These are phyloP conservation scores for Synchytrium microbalum DNA, from an alignment of 371 early-diverging fungal genomes.

Conservation along the genomic window DNA sequence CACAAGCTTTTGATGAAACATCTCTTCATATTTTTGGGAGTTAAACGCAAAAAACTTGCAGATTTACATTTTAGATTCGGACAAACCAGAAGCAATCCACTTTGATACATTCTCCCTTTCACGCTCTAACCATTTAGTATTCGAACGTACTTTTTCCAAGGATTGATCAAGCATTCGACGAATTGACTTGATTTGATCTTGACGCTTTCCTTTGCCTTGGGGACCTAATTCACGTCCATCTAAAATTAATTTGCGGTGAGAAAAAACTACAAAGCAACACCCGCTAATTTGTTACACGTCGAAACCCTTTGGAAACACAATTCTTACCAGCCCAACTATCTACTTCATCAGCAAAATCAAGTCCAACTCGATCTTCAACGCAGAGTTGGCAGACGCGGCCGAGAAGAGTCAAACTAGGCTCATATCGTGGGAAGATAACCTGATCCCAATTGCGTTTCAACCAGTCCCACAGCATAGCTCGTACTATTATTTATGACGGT, in stretches of 20 bases:
- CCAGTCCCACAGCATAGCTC: constrained; percentile 70
- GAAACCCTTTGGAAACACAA: constrained; percentile 59
- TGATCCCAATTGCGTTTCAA: constrained; percentile 60
- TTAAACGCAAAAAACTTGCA: too few relatives aligned
- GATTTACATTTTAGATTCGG: neutral
- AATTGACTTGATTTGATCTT: constrained; percentile 45
- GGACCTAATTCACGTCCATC: constrained; percentile 9
- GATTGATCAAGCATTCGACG: constrained; percentile 71
- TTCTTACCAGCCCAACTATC: constrained; percentile 52
- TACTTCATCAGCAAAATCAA: constrained; percentile 21
- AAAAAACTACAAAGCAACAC: too few relatives aligned
- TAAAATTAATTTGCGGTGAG: too few relatives aligned
- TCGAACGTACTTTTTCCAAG: constrained; percentile 71
- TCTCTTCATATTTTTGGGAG: too few relatives aligned
- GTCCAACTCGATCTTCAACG: constrained; percentile 17
- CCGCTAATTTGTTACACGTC: too few relatives aligned
- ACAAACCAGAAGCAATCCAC: constrained; percentile 42
- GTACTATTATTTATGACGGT: constrained; percentile 24
- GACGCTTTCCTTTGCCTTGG: constrained; percentile 30
- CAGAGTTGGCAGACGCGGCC: constrained; percentile 52
- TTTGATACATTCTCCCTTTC: constrained; percentile 60
- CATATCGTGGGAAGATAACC: constrained; percentile 56
- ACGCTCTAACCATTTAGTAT: constrained; percentile 70
- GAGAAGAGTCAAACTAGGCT: constrained; percentile 60
- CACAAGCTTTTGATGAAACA: too few relatives aligned